phyloP scores from a whole-genome alignment of 1,139 yeast species.

The Debaryomyces udenii region DNA sequence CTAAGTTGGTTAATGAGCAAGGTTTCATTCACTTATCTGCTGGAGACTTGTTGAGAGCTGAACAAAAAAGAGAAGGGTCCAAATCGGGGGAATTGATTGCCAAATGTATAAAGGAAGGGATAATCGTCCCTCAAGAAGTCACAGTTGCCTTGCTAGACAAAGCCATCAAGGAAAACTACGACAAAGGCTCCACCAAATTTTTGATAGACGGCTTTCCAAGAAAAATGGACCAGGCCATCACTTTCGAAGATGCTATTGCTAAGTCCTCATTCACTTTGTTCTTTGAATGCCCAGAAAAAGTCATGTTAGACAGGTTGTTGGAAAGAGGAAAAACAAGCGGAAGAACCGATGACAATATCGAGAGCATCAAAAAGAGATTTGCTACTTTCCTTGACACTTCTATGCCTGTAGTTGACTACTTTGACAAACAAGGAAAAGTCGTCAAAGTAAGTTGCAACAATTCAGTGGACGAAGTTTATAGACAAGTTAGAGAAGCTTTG shows the following conservation, averaged over 20 bases:
- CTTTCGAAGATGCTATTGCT: slow-evolving; percentile 83
- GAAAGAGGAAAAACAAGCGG: slow-evolving; percentile 96
- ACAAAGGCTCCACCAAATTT: slow-evolving; percentile 60
- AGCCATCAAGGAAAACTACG: slow-evolving; percentile 64
- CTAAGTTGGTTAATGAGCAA: slow-evolving; percentile 74
- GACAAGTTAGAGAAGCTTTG: slow-evolving; percentile 68
- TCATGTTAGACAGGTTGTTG: slow-evolving; percentile 82
- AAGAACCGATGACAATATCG: slow-evolving; percentile 89
- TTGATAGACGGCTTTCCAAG: slow-evolving; percentile 96
- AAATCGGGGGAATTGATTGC: slow-evolving; percentile 85
- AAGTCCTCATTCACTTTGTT: slow-evolving; percentile 78
- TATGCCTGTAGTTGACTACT: slow-evolving; percentile 92
- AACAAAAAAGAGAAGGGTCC: slow-evolving; percentile 81
- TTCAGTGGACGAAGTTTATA: slow-evolving; percentile 77
- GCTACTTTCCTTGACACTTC: slow-evolving; percentile 84
- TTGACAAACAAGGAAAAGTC: slow-evolving; percentile 73
- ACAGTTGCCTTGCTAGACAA: slow-evolving; percentile 81
- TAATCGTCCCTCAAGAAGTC: slow-evolving; percentile 94
- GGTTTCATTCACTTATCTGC: slow-evolving; percentile 90
- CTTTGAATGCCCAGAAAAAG: slow-evolving; percentile 91
- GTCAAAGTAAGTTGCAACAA: slow-evolving; percentile 78
- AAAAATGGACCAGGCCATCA: slow-evolving; percentile 95
- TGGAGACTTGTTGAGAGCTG: slow-evolving; percentile 92
- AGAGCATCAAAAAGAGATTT: slow-evolving; percentile 88
- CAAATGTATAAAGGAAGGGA: slow-evolving; percentile 80